Base-by-base conservation (phyloP, 305 asterid genomes). In the Fraxinus platypoda region DNA sequence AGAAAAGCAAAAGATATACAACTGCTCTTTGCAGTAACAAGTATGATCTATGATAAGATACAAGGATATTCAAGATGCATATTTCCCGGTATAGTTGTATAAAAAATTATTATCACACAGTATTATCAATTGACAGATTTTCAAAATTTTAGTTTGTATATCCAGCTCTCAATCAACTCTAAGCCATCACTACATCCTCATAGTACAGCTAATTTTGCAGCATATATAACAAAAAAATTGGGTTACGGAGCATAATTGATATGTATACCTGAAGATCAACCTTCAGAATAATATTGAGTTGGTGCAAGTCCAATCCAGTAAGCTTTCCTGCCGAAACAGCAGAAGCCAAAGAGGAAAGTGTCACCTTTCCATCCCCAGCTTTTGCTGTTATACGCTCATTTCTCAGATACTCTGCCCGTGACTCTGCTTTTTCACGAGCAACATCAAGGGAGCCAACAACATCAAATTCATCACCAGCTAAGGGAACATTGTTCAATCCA, bases 401-500 rank as follows among this genome's bases (percentile, higher is more conserved):
- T 86, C 99, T 90, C 93, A 97, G 30, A 79, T 81, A 78, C 76
- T 86, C 94, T 68, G 91, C 99, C 70, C 93, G 89, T 73, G 76
- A 77, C 87, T 90, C 93, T 0, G 99, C 98, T 86, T 83, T 89
- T 90, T 91, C 93, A 82, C 98, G 94, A 83, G 99, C 99, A 82
- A 86, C 62, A 87, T 95, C 98, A 79, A 97, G 98, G 83, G 98
- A 91, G 71, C 76, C 87, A 78, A 95, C 97, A 70, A 95, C 96
- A 85, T 97, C 97, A 89, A 97, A 97, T 93, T 91, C 98, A 83
- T 97, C 99, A 75, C 99, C 98, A 66, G 99, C 99, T 82, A 85
- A 88, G 76, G 99, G 99, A 74, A 97, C 99, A 90, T 90, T 93
- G 84, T 90, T 91, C 81, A 97, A 85, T 85, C 99, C 99, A 84